Base-by-base conservation (phyloP, 306 rosid species). In the Oxytropis ochrocephala region DNA sequence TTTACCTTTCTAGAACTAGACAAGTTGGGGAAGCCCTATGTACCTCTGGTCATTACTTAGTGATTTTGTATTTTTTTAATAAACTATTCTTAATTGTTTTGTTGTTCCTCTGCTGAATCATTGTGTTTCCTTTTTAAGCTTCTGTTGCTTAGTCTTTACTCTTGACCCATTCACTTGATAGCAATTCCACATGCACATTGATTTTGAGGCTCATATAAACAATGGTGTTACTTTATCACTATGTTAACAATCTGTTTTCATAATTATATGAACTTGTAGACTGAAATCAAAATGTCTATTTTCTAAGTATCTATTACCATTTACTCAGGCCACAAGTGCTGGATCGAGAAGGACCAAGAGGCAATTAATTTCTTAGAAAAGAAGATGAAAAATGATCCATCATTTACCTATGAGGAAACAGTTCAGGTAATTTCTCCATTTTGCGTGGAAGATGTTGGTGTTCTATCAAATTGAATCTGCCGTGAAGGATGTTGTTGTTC, bases 361-460 rank as follows among this genome's bases (percentile, higher is more conserved):
- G 99, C 97, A 11, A 91, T 95, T 56, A 95, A 95, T 84, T 95
- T 95, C 88, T 84, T 95, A 89, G 99, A 95, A 80, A 95, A 95
- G 87, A 95, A 95, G 81, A 95, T 95, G 99, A 95, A 95, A 89
- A 91, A 83, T 75, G 95, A 95, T 70, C 99, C 99, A 70, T 81
- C 86, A 21, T 87, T 95, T 83, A 81, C 97, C 52, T 95, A 95
- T 4, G 96, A 91, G 47, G 99, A 95, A 83, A 95, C 97, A 1
- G 97, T 95, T 64, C 99, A 95, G 99, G 99, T 95, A 64, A 32
- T 66, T 10, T 19, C 55, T 5, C 38, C 38, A 49, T 49, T 57
- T 33, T 32, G 24, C 11, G 30, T 51, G 32, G 8, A 51, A 51
- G 57, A 8, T 32, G 7, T 24, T 63, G 11, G 30, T 33, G 1